Base-by-base conservation (phyloP, 306 rosid genomes). In the Vigna nakashimae region DNA sequence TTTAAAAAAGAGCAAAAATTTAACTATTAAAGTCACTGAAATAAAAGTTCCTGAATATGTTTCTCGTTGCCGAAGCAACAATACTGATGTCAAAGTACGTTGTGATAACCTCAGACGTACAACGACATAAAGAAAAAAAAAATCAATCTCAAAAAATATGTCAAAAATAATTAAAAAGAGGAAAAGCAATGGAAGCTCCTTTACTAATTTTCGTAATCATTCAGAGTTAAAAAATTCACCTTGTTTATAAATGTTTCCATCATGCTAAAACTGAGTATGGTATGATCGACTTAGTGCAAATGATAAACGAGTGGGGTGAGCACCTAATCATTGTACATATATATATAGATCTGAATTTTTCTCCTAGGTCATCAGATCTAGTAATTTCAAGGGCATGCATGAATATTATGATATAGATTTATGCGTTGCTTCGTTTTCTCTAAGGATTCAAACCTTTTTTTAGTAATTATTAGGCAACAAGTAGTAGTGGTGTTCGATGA, bases 401-500 rank as follows among this genome's bases (percentile, higher is more conserved):
- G 72, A 50, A 16, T 80, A 58, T 84, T 84, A 51, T 72, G 55
- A 57, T 65, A 73, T 38, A 50, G 43, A 73, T 65, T 62, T 65
- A 69, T 60, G 52, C 63, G 50, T 68, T 75, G 34, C 71, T 56
- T 69, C 36, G 50, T 65, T 76, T 82, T 64, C 77, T 86, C 71
- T 18, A 75, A 60, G 73, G 82, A 84, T 66, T 80, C 76, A 63
- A 82, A 43, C 62, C 76, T 66, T 73, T 82, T 77, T 78, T 48
- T 16, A 58, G 83, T 60, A 80, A 87, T 84, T 78, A 87, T 89
- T 75, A 69, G 75, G 71, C 51, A 76, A 71, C 82, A 77, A 69
- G 64, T 62, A 73, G 68, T 79, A 55, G 86, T 82, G 90, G 86
- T 76, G 73, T 72, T 86, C 60, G 83, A 83, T 81, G 65, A 60